A percentile compares a stretch with the other conserved stretches of the same genome.
Conservation (phyloP, 2,329 filamentous ascomycete species). For the Curvularia sp. region DNA sequence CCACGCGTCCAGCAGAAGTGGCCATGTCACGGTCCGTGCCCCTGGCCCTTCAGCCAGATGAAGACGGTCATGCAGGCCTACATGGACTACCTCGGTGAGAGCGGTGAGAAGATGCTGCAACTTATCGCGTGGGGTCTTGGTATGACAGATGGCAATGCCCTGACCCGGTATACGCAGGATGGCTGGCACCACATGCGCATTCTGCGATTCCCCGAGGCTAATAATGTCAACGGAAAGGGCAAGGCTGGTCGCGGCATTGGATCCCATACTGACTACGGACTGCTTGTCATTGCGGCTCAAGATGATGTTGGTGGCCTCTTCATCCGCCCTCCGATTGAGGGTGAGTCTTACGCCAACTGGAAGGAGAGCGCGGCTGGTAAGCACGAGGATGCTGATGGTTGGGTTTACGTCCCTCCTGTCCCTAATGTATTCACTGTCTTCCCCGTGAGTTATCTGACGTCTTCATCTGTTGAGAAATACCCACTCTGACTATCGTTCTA, state of each 20-base stretch:
- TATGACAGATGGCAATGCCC: slow-evolving; percentile 49
- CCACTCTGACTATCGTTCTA: background rate
- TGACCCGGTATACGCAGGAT: slow-evolving; percentile 56
- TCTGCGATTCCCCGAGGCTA: slow-evolving; percentile 52
- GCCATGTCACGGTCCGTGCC: slow-evolving; percentile 61
- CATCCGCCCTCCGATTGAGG: slow-evolving; percentile 54
- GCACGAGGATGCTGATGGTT: slow-evolving; percentile 56
- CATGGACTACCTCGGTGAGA: slow-evolving; percentile 52
- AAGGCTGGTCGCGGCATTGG: slow-evolving; percentile 60
- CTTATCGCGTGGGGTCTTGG: slow-evolving; percentile 58
- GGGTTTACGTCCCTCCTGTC: slow-evolving; percentile 59
- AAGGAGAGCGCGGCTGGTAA: slow-evolving; percentile 55
- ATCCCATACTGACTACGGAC: slow-evolving; percentile 61
- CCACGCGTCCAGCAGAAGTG: slow-evolving; percentile 53
- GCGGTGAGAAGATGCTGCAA: slow-evolving; percentile 57
- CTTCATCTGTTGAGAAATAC: background rate
- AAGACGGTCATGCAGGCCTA: slow-evolving; percentile 52
- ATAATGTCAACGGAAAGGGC: slow-evolving; percentile 58
- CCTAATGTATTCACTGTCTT: slow-evolving; percentile 59
- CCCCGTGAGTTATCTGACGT: slow-evolving; percentile 33
- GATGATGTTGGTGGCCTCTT: slow-evolving; percentile 62
- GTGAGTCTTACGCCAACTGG: slow-evolving; percentile 58
- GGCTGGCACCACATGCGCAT: slow-evolving; percentile 62
- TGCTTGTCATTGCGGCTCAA: slow-evolving; percentile 61
- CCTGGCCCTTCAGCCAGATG: slow-evolving; percentile 57